phyloP scores from a whole-genome alignment of 768 basidiomycete species.

The Pleurotus sapidus region DNA sequence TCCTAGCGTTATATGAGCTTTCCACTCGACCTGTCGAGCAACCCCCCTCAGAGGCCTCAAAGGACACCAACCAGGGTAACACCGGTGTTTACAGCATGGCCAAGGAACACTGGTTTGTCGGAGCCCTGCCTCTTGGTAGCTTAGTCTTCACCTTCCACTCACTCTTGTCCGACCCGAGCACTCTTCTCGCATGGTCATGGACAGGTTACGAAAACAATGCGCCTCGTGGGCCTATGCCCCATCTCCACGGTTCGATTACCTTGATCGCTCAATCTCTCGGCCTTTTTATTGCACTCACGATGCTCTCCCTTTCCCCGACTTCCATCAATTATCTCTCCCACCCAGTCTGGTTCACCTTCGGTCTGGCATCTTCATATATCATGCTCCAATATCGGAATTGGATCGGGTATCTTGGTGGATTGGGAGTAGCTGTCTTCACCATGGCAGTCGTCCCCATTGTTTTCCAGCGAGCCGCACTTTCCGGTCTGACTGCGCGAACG shows the following conservation, averaged over 20 bases:
- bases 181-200: constrained; percentile 86
- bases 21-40: constrained; percentile 35
- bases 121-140: constrained; percentile 60
- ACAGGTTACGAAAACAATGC: constrained; percentile 69
- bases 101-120: constrained; percentile 20
- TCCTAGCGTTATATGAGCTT: constrained; percentile 57
- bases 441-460: constrained; percentile 61
- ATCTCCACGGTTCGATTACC: constrained; percentile 68
- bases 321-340: constrained; percentile 31
- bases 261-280: constrained; percentile 62
- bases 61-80: not conserved
- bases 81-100: constrained; percentile 8
- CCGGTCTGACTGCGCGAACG: constrained; percentile 41
- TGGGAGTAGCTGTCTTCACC: constrained; percentile 59
- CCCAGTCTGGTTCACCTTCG: constrained; percentile 54
- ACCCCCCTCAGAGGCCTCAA: constrained; percentile 9
- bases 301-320: constrained; percentile 33
- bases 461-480: constrained; percentile 43
- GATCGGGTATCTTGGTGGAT: constrained; percentile 67
- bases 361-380: constrained; percentile 47
- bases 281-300: constrained; percentile 34
- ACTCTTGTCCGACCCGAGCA: constrained; percentile 71
- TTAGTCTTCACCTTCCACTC: constrained; percentile 72
- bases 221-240: constrained; percentile 69
- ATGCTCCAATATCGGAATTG: constrained; percentile 65